Base-by-base conservation (phyloP, 116 monocot genomes). In the Dioscorea cayenensis region DNA sequence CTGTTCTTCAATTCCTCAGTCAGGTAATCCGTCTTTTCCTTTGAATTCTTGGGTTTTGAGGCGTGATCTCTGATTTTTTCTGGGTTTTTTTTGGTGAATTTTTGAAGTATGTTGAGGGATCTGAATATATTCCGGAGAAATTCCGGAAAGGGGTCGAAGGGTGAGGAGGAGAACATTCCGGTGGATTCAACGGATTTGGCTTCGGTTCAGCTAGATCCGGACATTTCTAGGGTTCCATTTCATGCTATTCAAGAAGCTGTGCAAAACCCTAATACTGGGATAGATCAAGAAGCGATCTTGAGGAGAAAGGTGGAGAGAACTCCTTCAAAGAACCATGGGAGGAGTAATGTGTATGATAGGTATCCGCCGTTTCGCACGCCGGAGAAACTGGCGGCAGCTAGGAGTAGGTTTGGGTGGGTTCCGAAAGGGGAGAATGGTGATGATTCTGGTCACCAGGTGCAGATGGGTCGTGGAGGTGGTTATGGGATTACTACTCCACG, bases 21-120 rank as follows among this genome's bases (percentile, higher is more conserved):
- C 73, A 89, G 85, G 89, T 85, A 77, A 65, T 36, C 52, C 66
- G 1, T 38, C 52, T 48, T 10, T 3, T 69, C 18, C 17, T 38
- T 68, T 29, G 14, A 5, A 22, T 65, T 18, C 16, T 7, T 5
- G 7, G 25, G n/a, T 74, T 37, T 16, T 11, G 59, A 6, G 7
- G 6, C 35, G 49, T 69, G 3, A 22, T 67, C 10, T 61, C 18
- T 35, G 29, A 17, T 13, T 0, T 61, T 28, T 60, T 67, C 21
- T 9, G 32, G 32, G 4, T 21, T 52, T 64, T 77, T 65, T 11
- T 37, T 11, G 4, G 20, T 63, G 63, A 72, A 17, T 23, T 29
- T 5, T 14, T 32, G n/a, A 17, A 97, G 96, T 76, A 93, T 93
- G 96, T 67, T 84, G 77, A 88, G 84, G 81, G 90, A 90, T 83